Conservation (phyloP, 768 basidiomycete species). For the Trametes maxima region DNA sequence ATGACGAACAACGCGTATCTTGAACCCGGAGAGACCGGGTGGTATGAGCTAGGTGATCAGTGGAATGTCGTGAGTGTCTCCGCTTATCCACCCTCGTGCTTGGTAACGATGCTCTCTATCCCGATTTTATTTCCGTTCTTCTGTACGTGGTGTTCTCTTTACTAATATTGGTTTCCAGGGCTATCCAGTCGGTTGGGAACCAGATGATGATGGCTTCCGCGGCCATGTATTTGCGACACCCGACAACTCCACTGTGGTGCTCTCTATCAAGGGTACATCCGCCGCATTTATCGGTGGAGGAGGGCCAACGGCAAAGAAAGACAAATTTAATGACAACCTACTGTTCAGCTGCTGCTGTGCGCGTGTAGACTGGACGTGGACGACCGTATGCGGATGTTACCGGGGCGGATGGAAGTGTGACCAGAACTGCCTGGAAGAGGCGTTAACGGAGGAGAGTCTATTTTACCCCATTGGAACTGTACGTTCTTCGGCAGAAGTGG, state of each 20-base stretch:
- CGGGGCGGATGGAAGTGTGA: slow-evolving; percentile 81
- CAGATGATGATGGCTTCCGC: slow-evolving; percentile 82
- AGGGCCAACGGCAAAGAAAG: slow-evolving; percentile 86
- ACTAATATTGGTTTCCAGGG: slow-evolving; percentile 41
- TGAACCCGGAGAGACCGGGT: slow-evolving; percentile 56
- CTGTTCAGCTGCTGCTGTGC: slow-evolving; percentile 97
- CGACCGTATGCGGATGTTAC: slow-evolving; percentile 90
- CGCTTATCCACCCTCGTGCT: not conserved
- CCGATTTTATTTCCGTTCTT: too few species aligned
- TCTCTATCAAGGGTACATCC: slow-evolving; percentile 95
- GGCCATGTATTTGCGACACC: slow-evolving; percentile 88
- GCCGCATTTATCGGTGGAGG: slow-evolving; percentile 70
- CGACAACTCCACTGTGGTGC: slow-evolving; percentile 81
- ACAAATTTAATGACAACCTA: slow-evolving; percentile 92
- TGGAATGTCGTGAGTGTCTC: slow-evolving; percentile 59
- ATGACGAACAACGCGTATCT: slow-evolving; percentile 95
- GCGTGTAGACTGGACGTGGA: slow-evolving; percentile 89
- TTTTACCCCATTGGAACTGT: slow-evolving; percentile 93
- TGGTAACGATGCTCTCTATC: not conserved
- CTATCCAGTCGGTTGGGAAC: slow-evolving; percentile 92
- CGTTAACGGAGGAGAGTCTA: slow-evolving; percentile 75
- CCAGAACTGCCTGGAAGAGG: slow-evolving; percentile 71
- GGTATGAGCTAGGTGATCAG: slow-evolving; percentile 73
- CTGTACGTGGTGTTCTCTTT: not conserved
- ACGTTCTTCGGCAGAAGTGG: slow-evolving; percentile 33